Base-by-base conservation (phyloP, 2,329 filamentous ascomycete genomes). In the Penicillium sp. region DNA sequence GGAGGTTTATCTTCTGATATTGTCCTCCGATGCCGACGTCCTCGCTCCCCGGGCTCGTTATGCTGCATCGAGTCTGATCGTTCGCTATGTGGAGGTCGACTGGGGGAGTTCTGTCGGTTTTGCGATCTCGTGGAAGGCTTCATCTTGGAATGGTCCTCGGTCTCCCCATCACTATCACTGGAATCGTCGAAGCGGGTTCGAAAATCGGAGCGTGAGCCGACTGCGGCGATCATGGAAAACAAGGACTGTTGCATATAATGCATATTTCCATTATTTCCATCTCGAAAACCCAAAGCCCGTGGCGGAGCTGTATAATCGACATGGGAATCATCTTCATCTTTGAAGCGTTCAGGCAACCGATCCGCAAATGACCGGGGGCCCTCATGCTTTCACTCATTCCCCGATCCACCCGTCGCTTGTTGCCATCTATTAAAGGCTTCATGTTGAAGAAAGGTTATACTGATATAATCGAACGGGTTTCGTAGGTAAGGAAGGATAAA, bases 201-300 rank as follows among this genome's bases (percentile, higher is more conserved):
- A 63, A 94, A 89, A 69, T 94, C 86, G 42, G 86, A 84, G 49
- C 82, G 82, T 24, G 88, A 90, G 6, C 89, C 88, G 29, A 89
- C 89, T 13, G 89, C 88, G 6, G 90, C 87, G 56, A 97, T 90
- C 70, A 97, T 81, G 44, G 89, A 89, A 67, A 96, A 95, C 45
- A 97, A 84, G 55, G 88, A 94, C 74, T 95, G 90, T 68, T 95
- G 93, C 83, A 95, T 88, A 62, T 89, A 88, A 50, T 76, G 70
- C 39, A 73, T 64, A 35, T 73, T 70, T 42, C 70, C 65, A 46
- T 69, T 64, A 35, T 73, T 70, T 42, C 70, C 65, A 47, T 69
- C 69, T 28, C 63, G 60, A n/a, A 68, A 67, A 11, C 57, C 57
- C 42, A 54, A 54, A 32, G 57, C 62, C 27, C 55, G 60, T n/a